These are phyloP conservation scores for Fusarium nematophilum DNA, from an alignment of 2,329 filamentous ascomycete genomes.

Conservation along the genomic window DNA sequence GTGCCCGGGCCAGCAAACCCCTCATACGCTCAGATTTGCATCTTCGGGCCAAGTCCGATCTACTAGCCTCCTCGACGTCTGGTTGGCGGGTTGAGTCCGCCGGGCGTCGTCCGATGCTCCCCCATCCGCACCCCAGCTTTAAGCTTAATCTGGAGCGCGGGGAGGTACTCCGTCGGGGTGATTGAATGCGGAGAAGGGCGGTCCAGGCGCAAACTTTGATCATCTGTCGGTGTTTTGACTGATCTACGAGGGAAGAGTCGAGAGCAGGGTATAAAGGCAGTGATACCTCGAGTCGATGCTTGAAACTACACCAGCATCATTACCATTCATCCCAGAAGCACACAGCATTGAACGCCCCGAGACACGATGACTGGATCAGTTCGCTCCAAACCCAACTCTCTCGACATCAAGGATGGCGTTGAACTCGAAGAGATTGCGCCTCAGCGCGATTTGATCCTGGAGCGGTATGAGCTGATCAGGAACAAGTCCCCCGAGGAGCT, in stretches of 20 bases:
- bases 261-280: too few relatives aligned
- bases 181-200: background rate
- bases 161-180: too few relatives aligned
- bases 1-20: too few relatives aligned
- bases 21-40: background rate
- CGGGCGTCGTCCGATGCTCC: conserved; percentile 2
- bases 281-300: too few relatives aligned
- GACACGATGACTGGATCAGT: conserved; percentile 14
- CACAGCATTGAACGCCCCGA: background rate
- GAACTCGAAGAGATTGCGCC: conserved; percentile 22
- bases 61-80: background rate
- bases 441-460: conserved; percentile 13
- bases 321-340: background rate
- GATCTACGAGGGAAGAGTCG: too few relatives aligned
- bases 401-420: conserved; percentile 17
- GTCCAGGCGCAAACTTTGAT: too few relatives aligned
- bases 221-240: too few relatives aligned
- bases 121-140: background rate
- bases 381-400: conserved; percentile 8
- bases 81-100: conserved; percentile 13
- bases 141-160: conserved; percentile 16
- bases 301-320: too few relatives aligned
- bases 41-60: conserved; percentile 10
- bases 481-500: conserved; percentile 12
- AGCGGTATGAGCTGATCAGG: conserved; percentile 21